phyloP scores from a whole-genome alignment of 306 rosid genomes.

The Rosa rugosa region DNA sequence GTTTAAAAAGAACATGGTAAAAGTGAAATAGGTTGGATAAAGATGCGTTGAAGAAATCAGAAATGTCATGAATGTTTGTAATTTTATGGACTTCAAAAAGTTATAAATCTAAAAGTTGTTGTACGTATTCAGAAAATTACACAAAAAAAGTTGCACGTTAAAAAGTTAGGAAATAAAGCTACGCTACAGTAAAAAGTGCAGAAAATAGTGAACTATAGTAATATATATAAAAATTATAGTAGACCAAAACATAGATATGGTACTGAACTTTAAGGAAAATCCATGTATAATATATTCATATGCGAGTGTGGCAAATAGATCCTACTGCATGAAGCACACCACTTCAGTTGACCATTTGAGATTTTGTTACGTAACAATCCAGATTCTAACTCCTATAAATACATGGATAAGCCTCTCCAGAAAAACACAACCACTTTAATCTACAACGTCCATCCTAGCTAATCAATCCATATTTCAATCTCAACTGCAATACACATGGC shows the following conservation, averaged over 20 bases:
- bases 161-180: too few relatives aligned
- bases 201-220: too few relatives aligned
- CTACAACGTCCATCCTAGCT: neutral
- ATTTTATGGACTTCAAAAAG: neutral
- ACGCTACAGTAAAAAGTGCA: too few relatives aligned
- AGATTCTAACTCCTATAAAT: slow-evolving; percentile 42
- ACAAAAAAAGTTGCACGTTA: too few relatives aligned
- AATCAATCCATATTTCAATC: neutral
- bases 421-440: slow-evolving; percentile 15
- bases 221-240: too few relatives aligned
- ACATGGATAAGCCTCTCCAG: slow-evolving; percentile 6
- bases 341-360: slow-evolving; percentile 14
- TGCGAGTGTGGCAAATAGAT: neutral
- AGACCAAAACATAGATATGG: neutral
- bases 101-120: too few relatives aligned
- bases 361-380: slow-evolving; percentile 15
- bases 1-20: too few relatives aligned
- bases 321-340: slow-evolving; percentile 22
- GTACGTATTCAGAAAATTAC: too few relatives aligned
- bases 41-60: too few relatives aligned
- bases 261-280: neutral
- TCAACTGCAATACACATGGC: slow-evolving; percentile 39
- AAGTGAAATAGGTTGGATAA: too few relatives aligned
- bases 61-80: too few relatives aligned
- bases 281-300: neutral